Base-by-base conservation (phyloP, 257 asterid species). In the Ocimum tenuiflorum region DNA sequence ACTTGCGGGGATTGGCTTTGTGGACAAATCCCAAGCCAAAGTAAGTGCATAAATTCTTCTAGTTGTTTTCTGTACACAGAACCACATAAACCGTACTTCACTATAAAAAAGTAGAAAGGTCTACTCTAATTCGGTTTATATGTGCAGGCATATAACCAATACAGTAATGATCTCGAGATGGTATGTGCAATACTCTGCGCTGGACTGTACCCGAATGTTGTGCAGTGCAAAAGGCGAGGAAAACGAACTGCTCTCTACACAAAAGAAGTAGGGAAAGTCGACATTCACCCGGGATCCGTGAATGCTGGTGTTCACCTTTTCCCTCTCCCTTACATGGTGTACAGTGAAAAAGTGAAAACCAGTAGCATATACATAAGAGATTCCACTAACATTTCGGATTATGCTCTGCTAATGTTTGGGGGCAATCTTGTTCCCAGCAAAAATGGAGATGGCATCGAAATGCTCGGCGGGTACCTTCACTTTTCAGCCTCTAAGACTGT, bases 381-480 rank as follows among this genome's bases (percentile, higher is more conserved):
- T 73, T 87, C 97, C 19, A 87, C 99, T 39, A 92, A 89, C 74
- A 87, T 89, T 75, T 89, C 99, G 0, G 97, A 89, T 77, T 92
- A 89, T 73, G 92, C 96, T 60, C 77, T 92, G 58, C 85, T 92
- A 18, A 86, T 92, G 99, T 92, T 92, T 54, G 99, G 99, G 62
- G 97, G 99, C 51, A 87, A 87, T 74, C 97, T 92, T 73, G 69
- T 72, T 77, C 94, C 92, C 17, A 79, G 88, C 83, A 72, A 79
- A 66, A 82, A 51, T 65, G 94, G 88, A 22, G 87, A 86, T 67
- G 97, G 97, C 45, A 89, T 92, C 20, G 96, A 92, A 75, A 92
- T 92, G 99, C 97, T 92, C 1, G 97, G 83, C 29, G 99, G 99
- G 43, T 92, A 89, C 78, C 97, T 92, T 64, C 96, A 87, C 74